Percentiles rank a stretch among this genome's conserved stretches.
Evolutionary conservation across 345 rosid species (phyloP).

Genomic region (Corymbia maculata): DNA sequence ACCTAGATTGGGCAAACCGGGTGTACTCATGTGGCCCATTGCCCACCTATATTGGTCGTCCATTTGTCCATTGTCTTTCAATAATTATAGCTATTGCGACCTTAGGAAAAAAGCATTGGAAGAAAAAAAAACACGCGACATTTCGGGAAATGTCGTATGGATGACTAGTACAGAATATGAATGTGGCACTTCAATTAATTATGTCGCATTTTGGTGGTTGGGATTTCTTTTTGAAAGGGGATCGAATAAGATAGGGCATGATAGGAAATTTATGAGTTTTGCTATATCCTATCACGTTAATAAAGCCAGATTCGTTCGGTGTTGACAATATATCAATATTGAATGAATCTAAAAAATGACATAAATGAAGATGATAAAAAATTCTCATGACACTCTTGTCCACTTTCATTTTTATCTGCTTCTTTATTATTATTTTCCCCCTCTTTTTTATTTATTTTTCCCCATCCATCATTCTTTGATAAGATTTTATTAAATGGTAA

Average conservation of each 20-base stretch:
- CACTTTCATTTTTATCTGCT: not conserved
- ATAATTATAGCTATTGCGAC: not conserved
- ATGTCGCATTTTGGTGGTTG: no score
- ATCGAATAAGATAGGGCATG: no score
- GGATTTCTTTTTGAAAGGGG: no score
- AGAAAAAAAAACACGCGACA: not conserved
- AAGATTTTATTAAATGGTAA: not conserved
- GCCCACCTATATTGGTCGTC: no score
- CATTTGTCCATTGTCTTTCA: not conserved
- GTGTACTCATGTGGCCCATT: not conserved
- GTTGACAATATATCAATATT: rapidly evolving
- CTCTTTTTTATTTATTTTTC: not conserved
- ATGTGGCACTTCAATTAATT: not conserved
- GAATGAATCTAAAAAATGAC: rapidly evolving
- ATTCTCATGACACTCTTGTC: not conserved
- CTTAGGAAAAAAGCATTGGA: not conserved
- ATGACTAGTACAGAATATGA: not conserved
- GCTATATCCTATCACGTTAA: rapidly evolving
- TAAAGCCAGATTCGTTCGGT: rapidly evolving
- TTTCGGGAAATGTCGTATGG: no score
- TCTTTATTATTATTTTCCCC: not conserved
- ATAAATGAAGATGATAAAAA: no score
- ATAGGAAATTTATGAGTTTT: not conserved
- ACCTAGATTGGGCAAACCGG: not conserved
- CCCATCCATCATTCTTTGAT: not conserved